phyloP scores from a whole-genome alignment of 257 asterid genomes.

The Verbascum thapsus region DNA sequence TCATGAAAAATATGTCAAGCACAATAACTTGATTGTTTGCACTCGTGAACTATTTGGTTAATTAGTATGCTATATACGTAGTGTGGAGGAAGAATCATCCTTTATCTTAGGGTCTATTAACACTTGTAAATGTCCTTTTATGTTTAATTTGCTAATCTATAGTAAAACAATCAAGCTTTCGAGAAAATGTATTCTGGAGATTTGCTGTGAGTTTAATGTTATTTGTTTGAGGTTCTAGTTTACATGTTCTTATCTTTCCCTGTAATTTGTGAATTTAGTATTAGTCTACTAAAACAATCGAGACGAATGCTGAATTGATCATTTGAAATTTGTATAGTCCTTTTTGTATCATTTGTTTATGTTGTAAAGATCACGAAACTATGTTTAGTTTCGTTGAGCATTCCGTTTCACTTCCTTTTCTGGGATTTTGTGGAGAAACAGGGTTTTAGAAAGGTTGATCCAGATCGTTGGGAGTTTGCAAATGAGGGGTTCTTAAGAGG shows the following conservation, averaged over 20 bases:
- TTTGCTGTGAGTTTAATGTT: slow-evolving; percentile 15
- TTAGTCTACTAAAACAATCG: neutral
- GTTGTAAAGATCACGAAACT: neutral
- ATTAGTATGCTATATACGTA: slow-evolving; percentile 3
- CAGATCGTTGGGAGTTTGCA: slow-evolving; percentile 95
- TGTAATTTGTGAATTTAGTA: neutral
- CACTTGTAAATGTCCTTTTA: slow-evolving; percentile 14
- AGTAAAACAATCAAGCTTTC: neutral
- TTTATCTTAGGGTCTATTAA: neutral
- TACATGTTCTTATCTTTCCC: slow-evolving; percentile 10
- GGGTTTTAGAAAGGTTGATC: slow-evolving; percentile 93
- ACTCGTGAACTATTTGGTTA: slow-evolving; percentile 12
- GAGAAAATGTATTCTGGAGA: neutral
- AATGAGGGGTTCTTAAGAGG: slow-evolving; percentile 93
- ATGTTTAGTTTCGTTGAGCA: neutral
- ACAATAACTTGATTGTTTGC: slow-evolving; percentile 8
- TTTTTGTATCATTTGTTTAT: no score
- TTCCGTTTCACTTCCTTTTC: slow-evolving; percentile 11
- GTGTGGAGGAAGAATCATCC: neutral
- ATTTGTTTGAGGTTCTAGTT: neutral
- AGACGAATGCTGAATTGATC: no score
- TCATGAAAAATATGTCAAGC: slow-evolving; percentile 12
- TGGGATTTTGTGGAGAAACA: slow-evolving; percentile 32
- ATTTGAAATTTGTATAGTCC: no score
- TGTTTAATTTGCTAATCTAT: slow-evolving; percentile 17